Evolutionary conservation across 2,329 filamentous ascomycete genomes (phyloP).

Genomic region (Aschersonia sp.): DNA sequence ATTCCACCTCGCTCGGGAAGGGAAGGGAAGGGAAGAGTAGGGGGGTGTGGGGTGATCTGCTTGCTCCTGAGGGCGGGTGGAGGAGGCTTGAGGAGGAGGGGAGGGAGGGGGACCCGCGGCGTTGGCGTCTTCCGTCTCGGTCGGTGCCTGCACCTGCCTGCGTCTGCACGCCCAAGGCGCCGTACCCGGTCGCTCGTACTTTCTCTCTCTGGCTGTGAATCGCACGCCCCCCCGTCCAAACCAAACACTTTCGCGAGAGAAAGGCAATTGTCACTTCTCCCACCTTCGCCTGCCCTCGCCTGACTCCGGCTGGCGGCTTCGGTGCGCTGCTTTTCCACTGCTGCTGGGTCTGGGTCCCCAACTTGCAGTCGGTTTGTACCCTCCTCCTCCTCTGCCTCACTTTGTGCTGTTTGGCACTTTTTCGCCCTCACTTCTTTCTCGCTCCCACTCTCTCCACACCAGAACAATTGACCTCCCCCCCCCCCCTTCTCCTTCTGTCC

Average conservation of each 20-base stretch:
- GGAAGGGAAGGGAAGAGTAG: background rate
- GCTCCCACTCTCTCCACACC: background rate
- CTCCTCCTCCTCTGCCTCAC: background rate
- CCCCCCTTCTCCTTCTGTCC: slow-evolving; percentile 2
- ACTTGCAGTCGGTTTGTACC: background rate
- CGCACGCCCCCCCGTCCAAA: background rate
- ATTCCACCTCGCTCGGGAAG: background rate
- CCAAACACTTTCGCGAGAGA: background rate
- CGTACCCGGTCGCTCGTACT: background rate
- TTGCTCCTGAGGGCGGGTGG: background rate
- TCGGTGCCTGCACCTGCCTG: background rate
- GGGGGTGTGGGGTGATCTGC: background rate
- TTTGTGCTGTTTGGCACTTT: background rate
- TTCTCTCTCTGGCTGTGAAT: background rate
- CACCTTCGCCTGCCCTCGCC: background rate
- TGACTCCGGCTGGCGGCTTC: background rate
- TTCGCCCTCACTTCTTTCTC: slow-evolving; percentile 1
- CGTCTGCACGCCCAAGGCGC: background rate
- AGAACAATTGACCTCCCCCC: background rate
- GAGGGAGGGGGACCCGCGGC: too few species aligned
- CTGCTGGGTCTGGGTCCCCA: background rate
- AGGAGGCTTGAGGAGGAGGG: background rate
- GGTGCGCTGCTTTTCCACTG: slow-evolving; percentile 3
- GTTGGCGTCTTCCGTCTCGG: background rate
- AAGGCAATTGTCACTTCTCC: background rate